Conservation (phyloP, 1,284 basidiomycete species). For the Cerrena zonata region DNA sequence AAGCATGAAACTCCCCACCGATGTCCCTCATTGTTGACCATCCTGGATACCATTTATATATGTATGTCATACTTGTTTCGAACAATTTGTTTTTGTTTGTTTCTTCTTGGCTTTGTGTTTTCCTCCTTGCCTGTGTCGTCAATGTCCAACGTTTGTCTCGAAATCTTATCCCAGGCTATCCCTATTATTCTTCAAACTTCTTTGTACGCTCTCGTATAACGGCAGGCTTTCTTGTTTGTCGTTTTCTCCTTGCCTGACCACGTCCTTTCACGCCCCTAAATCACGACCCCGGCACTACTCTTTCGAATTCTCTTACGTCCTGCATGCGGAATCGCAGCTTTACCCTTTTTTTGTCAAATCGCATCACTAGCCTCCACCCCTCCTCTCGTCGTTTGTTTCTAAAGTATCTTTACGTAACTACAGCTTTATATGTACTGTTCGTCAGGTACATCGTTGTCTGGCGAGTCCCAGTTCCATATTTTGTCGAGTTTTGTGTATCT, state of each 20-base stretch:
- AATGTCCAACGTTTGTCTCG: conserved; percentile 1
- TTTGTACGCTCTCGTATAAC: conserved; percentile 1
- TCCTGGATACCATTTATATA: conserved; percentile 3
- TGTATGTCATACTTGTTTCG: conserved; percentile 6
- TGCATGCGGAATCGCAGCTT: background rate
- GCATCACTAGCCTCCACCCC: background rate
- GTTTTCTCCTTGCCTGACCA: background rate
- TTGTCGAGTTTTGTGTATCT: background rate
- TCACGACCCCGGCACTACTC: background rate
- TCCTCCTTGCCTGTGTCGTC: conserved; percentile 8
- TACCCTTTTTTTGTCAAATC: background rate
- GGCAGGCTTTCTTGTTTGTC: background rate
- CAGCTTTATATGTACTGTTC: background rate
- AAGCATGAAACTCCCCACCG: background rate
- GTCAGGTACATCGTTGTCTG: background rate
- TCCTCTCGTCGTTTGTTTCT: background rate
- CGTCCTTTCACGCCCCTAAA: background rate
- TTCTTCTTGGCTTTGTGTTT: conserved; percentile 18
- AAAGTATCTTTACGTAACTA: background rate
- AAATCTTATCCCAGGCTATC: conserved; percentile 1
- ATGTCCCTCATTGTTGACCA: background rate
- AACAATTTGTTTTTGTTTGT: conserved; percentile 13
- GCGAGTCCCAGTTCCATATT: background rate
- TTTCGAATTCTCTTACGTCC: background rate
- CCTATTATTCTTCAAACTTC: background rate